phyloP scores from a whole-genome alignment of 2,329 filamentous ascomycete genomes.

The Mollisiaceae sp. region DNA sequence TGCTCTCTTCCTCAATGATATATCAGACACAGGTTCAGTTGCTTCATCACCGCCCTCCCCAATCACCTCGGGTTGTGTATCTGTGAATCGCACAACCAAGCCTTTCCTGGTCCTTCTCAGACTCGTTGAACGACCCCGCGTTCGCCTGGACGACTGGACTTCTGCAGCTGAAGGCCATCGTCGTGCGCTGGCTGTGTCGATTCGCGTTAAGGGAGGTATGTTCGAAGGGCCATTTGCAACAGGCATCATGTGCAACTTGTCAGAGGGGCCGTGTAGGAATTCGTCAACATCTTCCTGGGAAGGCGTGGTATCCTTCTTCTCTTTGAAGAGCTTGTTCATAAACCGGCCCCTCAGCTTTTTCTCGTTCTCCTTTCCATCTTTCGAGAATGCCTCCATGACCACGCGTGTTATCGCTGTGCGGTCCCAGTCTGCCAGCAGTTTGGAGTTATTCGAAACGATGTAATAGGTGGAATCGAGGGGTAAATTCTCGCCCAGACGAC shows the following conservation, averaged over 20 bases:
- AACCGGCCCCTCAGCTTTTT: slow-evolving; percentile 50
- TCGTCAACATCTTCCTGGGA: slow-evolving; percentile 58
- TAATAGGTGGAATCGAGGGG: slow-evolving; percentile 13
- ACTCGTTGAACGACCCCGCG: slow-evolving; percentile 39
- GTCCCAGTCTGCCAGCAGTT: slow-evolving; percentile 8
- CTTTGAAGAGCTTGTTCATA: slow-evolving; percentile 58
- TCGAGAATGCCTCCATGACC: slow-evolving; percentile 35
- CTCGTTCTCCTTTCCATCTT: slow-evolving; percentile 37
- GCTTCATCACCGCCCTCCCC: slow-evolving; percentile 92
- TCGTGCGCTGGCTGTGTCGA: slow-evolving; percentile 55
- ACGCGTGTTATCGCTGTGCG: neutral
- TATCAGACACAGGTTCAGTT: slow-evolving; percentile 71
- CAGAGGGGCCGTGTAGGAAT: slow-evolving; percentile 62
- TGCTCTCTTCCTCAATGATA: slow-evolving; percentile 61
- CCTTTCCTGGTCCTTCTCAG: slow-evolving; percentile 63
- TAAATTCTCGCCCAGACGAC: neutral
- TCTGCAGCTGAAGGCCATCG: slow-evolving; percentile 56
- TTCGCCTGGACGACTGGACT: slow-evolving; percentile 39
- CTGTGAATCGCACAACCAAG: slow-evolving; percentile 75
- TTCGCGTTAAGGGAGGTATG: slow-evolving; percentile 37
- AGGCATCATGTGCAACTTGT: slow-evolving; percentile 60
- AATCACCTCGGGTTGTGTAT: slow-evolving; percentile 78
- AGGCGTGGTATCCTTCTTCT: slow-evolving; percentile 43
- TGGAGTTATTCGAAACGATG: neutral
- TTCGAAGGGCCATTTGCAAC: slow-evolving; percentile 47